Conservation (phyloP, 352 stramenopile species). For the Pythium sp. region DNA sequence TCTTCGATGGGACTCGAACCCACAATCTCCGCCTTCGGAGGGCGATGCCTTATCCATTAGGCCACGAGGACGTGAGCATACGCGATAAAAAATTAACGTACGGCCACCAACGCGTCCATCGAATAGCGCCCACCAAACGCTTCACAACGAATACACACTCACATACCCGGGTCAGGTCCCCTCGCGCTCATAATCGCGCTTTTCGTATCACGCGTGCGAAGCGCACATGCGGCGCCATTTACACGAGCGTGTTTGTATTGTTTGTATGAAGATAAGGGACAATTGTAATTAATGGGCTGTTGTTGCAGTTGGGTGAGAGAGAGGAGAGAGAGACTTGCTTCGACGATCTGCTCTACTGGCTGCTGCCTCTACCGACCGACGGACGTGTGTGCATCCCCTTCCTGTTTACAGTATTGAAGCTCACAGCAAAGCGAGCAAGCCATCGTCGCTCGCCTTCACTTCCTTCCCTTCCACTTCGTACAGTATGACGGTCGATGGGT, state of each 20-base stretch:
- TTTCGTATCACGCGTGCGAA: neutral
- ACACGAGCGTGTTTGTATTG: neutral
- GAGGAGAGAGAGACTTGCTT: too few relatives aligned
- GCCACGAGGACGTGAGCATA: slow-evolving; percentile 8
- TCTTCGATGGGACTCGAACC: slow-evolving; percentile 23
- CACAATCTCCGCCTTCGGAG: slow-evolving; percentile 25
- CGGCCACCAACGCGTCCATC: neutral
- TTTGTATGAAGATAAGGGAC: neutral
- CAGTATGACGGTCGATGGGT: neutral
- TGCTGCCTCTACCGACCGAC: too few relatives aligned
- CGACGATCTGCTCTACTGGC: neutral
- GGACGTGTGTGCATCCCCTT: neutral
- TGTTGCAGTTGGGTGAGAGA: neutral
- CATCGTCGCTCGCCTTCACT: neutral
- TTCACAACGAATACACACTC: neutral
- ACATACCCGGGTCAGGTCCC: neutral
- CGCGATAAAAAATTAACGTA: neutral
- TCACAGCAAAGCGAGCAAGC: neutral
- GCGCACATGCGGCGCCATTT: neutral
- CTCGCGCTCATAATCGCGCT: neutral
- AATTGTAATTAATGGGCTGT: too few relatives aligned
- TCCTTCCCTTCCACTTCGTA: neutral
- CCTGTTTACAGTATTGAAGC: neutral
- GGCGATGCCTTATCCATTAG: slow-evolving; percentile 23
- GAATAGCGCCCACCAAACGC: neutral